Conservation (phyloP, 1,139 yeast species). For the Yamadazyma oceani region DNA sequence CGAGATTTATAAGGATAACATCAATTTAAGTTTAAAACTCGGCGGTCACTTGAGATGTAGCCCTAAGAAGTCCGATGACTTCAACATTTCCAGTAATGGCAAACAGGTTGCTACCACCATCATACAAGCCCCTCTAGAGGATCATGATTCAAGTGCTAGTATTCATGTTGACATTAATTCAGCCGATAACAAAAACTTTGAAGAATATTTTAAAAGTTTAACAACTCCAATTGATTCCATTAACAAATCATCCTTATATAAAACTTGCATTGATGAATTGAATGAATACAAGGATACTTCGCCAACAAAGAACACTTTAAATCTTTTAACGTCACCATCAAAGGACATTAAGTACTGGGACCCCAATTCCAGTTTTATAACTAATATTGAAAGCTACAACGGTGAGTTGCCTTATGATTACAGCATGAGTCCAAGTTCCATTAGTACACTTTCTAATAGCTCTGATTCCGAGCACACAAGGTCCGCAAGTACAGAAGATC, state of each 20-base stretch:
- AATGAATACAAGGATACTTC: conserved; percentile 4
- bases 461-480: too few species aligned
- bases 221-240: background rate
- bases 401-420: too few species aligned
- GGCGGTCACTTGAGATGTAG: conserved; percentile 14
- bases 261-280: conserved; percentile 5
- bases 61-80: background rate
- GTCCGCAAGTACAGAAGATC: too few species aligned
- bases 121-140: background rate
- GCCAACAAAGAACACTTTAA: conserved; percentile 6
- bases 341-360: too few species aligned
- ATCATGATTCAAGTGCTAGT: background rate
- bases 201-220: background rate
- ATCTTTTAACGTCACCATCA: background rate
- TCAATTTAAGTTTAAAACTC: conserved; percentile 13
- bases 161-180: background rate
- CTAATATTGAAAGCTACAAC: too few species aligned
- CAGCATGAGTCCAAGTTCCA: too few species aligned
- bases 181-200: background rate
- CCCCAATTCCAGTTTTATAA: too few species aligned
- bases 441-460: too few species aligned
- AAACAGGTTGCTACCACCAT: background rate
- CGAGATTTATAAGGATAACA: conserved; percentile 14
- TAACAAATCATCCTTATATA: conserved; percentile 13
- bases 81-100: too few species aligned